These are phyloP conservation scores for Rhizopogon rudus DNA, from an alignment of 768 basidiomycete genomes.

Conservation along the genomic window DNA sequence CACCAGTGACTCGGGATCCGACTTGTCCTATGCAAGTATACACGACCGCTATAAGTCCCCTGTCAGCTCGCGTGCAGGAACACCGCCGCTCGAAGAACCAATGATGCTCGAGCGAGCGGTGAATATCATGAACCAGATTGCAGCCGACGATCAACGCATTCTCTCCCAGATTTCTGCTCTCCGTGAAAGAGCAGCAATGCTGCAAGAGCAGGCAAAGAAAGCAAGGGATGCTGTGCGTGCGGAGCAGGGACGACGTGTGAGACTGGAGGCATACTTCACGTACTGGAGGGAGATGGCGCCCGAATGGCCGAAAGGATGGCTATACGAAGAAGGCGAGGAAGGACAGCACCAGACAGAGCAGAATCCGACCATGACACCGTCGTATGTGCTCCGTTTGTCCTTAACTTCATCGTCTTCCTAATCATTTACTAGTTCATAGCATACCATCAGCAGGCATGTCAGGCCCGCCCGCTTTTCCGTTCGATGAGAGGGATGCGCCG, in stretches of 20 bases:
- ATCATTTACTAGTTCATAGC: too few relatives aligned
- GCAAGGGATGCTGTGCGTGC: conserved; percentile 17
- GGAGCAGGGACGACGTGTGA: conserved; percentile 19
- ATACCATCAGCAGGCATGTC: too few relatives aligned
- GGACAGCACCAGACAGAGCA: too few relatives aligned
- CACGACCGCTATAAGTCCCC: conserved; percentile 14
- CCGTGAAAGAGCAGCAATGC: conserved; percentile 12
- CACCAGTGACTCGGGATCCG: conserved; percentile 20
- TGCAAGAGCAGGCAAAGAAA: conserved; percentile 17
- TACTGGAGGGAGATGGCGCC: conserved; percentile 23
- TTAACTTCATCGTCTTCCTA: too few relatives aligned
- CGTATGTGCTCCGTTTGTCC: too few relatives aligned
- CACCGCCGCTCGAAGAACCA: conserved; percentile 13
- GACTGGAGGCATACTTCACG: conserved; percentile 23
- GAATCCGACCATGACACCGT: too few relatives aligned
- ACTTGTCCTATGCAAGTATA: conserved; percentile 17
- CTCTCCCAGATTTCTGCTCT: conserved; percentile 9
- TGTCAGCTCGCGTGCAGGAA: conserved; percentile 16
- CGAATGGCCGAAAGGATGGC: conserved; percentile 17
- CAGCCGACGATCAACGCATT: conserved; percentile 10
- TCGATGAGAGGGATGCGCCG: neutral
- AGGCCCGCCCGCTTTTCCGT: too few relatives aligned
- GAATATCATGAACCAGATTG: conserved; percentile 21
- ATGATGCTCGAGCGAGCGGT: conserved; percentile 17
- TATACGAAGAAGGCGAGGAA: conserved; percentile 7